Evolutionary conservation across 2,329 filamentous ascomycete genomes (phyloP).

Genomic region (Aspergillus tubingensis): DNA sequence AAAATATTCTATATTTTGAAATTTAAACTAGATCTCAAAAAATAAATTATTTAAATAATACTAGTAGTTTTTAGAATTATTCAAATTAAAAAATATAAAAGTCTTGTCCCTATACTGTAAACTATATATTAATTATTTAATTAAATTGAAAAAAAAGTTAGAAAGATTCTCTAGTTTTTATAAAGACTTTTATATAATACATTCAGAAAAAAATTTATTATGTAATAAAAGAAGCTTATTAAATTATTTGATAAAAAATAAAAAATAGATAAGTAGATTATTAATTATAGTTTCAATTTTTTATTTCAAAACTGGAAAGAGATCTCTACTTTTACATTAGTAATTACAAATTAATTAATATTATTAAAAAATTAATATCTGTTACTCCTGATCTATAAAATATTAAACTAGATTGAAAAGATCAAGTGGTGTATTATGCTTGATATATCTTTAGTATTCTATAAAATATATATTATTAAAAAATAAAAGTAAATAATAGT

Average conservation of each 20-base stretch:
- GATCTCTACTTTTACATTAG: neutral
- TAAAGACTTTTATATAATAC: neutral
- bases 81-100: neutral
- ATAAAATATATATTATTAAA: neutral
- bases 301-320: neutral
- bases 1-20: neutral
- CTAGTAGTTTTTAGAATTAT: neutral
- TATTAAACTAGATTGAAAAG: neutral
- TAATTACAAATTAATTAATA: neutral
- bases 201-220: neutral
- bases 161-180: neutral
- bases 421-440: neutral
- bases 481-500: neutral
- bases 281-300: neutral
- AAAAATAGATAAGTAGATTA: neutral
- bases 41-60: neutral
- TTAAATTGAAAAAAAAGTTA: neutral
- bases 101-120: too few species aligned
- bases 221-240: neutral
- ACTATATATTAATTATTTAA: neutral
- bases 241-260: neutral
- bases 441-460: neutral
- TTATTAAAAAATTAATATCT: conserved; percentile 1
- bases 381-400: neutral
- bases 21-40: neutral